Evolutionary conservation across 2,329 filamentous ascomycete genomes (phyloP), one percentile per base, ranked within the genome.

Genomic region (Rhynchosporium graminicola): DNA sequence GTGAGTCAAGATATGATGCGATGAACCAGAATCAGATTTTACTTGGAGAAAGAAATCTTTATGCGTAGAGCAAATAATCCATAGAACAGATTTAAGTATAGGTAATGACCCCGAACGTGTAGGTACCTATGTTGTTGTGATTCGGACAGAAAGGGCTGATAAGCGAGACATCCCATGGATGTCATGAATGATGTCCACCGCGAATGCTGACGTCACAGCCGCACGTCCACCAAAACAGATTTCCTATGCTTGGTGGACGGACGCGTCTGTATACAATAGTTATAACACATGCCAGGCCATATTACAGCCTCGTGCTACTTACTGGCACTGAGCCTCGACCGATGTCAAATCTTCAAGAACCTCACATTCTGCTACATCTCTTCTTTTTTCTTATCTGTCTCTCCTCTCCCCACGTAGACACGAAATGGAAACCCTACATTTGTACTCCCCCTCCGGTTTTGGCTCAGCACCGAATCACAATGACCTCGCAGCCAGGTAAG

Each of bases 401-500:
- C 50, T 56, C 46, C 42, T 42, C 47, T 33, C 46, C 47, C 47
- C 28, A 29, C 28, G 7, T 26, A 15, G 36, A 15, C 50, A 26
- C 56, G 62, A 38, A 10, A 69, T 69, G 65, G 66, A 59, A 31
- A 59, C 58, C 3, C 56, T 65, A 38, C 71, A 67, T 33, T 67
- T 67, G n/a, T 63, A 70, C 47, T 63, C 69, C 60, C 63, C 63
- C 15, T 56, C 65, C 20, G 20, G 20, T 20, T 36, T 10, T 10
- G 9, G 33, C 9, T 36, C 33, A 36, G 33, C 33, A 36, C 33
- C 33, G 33, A 36, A 36, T 10, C 33, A 36, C 33, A 5, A 36
- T 36, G 33, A 36, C 9, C 33, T 36, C 9, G 33, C 9, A 36
- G 33, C 33, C 9, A 36, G 33, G 33, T 36, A 6, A 36, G 33